phyloP scores from a whole-genome alignment of 176 grass and related monocot species.

The Ensete glaucum region DNA sequence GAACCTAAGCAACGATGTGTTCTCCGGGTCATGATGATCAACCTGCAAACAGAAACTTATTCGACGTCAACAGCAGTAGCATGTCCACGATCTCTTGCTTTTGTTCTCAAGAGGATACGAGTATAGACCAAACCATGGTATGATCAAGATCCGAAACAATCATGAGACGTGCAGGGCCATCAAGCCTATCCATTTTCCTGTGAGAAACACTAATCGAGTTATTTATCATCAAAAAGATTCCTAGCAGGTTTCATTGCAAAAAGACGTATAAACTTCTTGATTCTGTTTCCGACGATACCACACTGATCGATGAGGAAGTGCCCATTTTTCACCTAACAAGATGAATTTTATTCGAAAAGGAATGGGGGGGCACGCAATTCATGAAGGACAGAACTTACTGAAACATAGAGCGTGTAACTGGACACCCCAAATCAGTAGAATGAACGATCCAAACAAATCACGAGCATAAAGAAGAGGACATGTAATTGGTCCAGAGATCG shows the following conservation, averaged over 20 bases:
- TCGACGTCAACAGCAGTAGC: background rate
- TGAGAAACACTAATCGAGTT: background rate
- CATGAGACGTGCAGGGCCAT: constrained; percentile 73
- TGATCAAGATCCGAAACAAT: constrained; percentile 95
- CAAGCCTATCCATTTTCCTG: constrained; percentile 66
- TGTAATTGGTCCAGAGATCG: background rate
- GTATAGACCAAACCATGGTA: constrained; percentile 55
- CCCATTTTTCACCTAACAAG: background rate
- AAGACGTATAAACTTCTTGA: background rate
- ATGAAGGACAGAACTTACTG: no score
- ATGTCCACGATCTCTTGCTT: background rate
- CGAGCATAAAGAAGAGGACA: no score
- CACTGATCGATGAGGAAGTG: background rate
- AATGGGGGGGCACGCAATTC: no score
- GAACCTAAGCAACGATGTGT: constrained; percentile 67
- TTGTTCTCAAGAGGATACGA: background rate
- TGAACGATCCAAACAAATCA: no score
- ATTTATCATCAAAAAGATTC: background rate
- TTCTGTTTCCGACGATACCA: background rate
- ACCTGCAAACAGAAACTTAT: constrained; percentile 36
- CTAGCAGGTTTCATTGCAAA: background rate
- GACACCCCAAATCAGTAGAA: no score
- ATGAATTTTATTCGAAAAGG: background rate
- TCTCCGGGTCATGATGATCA: constrained; percentile 62
- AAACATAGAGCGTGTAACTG: no score